phyloP scores from a whole-genome alignment of 345 rosid species.

The Camelina hispida region DNA sequence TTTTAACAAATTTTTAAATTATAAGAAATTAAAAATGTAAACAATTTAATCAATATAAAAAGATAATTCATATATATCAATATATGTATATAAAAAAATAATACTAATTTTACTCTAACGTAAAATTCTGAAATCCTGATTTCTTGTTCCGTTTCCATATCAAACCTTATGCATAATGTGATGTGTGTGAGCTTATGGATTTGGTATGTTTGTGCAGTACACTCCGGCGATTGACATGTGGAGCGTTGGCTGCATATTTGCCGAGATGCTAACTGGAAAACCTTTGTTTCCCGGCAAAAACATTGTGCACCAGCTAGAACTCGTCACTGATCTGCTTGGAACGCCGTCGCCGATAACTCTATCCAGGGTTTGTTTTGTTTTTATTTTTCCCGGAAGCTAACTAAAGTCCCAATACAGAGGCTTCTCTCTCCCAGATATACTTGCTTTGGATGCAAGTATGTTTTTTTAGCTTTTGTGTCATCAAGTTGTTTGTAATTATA shows the following conservation, averaged over 20 bases:
- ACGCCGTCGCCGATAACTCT: slow-evolving; percentile 76
- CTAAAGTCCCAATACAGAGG: slow-evolving; percentile 39
- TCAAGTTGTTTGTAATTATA: slow-evolving; percentile 34
- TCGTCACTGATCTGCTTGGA: slow-evolving; percentile 97
- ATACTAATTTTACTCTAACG: no score
- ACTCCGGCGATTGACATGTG: slow-evolving; percentile 98
- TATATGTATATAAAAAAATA: no score
- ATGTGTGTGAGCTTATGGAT: slow-evolving; percentile 21
- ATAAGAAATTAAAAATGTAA: no score
- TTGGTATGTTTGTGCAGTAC: slow-evolving; percentile 63
- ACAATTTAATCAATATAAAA: no score
- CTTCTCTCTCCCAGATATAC: slow-evolving; percentile 44
- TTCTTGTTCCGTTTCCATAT: no score
- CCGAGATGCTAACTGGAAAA: slow-evolving; percentile 86
- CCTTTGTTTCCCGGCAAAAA: slow-evolving; percentile 97
- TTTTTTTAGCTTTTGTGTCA: slow-evolving; percentile 31
- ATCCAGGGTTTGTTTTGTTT: slow-evolving; percentile 72
- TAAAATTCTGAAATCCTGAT: no score
- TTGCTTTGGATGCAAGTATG: slow-evolving; percentile 41
- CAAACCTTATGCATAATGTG: neutral
- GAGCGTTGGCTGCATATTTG: slow-evolving; percentile 99
- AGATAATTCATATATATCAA: no score
- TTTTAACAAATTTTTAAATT: no score
- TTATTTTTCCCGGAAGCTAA: slow-evolving; percentile 38
- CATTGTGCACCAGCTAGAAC: slow-evolving; percentile 87